These are phyloP conservation scores for Spathaspora sp. DNA, from an alignment of 805 yeast genomes.

Conservation along the genomic window DNA sequence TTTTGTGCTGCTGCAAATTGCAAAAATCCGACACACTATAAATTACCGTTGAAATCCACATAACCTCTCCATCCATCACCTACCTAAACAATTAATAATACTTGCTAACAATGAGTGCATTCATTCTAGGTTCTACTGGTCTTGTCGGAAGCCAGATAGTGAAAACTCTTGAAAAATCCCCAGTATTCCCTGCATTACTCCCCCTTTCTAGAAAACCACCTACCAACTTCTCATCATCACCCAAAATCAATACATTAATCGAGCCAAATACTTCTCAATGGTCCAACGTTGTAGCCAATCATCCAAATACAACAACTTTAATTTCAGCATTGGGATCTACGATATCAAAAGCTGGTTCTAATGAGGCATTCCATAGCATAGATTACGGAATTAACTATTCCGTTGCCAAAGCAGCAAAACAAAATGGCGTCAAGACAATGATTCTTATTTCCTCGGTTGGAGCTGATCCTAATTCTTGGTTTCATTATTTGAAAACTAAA, in stretches of 20 bases:
- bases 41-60: neutral
- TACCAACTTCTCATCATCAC: constrained; percentile 14
- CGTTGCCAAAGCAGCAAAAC: constrained; percentile 71
- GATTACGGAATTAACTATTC: constrained; percentile 71
- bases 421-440: constrained; percentile 61
- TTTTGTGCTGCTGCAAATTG: neutral
- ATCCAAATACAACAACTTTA: constrained; percentile 29
- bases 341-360: constrained; percentile 64
- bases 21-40: neutral
- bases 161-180: constrained; percentile 35
- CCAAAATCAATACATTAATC: constrained; percentile 36
- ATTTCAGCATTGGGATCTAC: constrained; percentile 78
- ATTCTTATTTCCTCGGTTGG: constrained; percentile 66
- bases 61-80: neutral
- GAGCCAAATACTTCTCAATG: constrained; percentile 51
- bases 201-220: constrained; percentile 10
- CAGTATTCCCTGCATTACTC: constrained; percentile 4
- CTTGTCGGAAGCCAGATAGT: constrained; percentile 63
- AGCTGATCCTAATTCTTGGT: constrained; percentile 54
- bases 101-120: constrained; percentile 12
- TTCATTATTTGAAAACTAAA: constrained; percentile 64
- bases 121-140: constrained; percentile 72
- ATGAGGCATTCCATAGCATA: constrained; percentile 62
- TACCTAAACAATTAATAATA: neutral
- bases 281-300: constrained; percentile 36